A percentile compares a stretch with the other conserved stretches of the same genome.
These are phyloP conservation scores for Mortierella sp. DNA, from an alignment of 371 early-diverging fungal genomes.

Conservation along the genomic window DNA sequence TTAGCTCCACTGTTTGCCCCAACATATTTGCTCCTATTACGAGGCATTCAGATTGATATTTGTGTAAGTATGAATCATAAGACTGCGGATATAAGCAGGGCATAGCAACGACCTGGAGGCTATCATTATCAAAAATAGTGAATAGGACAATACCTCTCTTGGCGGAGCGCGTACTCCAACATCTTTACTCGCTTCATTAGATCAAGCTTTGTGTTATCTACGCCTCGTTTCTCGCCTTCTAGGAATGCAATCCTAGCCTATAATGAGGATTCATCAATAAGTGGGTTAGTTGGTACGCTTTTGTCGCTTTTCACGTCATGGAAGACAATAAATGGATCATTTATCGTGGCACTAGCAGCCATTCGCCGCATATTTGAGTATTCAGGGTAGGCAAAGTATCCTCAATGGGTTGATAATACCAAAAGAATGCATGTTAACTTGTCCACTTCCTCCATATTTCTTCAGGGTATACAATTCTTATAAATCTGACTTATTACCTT, in stretches of 20 bases:
- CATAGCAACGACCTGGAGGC: neutral
- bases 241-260: constrained; percentile 83
- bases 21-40: constrained; percentile 50
- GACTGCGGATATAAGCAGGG: neutral
- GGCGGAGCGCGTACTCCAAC: constrained; percentile 87
- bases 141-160: constrained; percentile 61
- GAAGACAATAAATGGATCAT: too few species aligned
- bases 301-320: too few species aligned
- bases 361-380: too few species aligned
- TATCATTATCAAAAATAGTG: neutral
- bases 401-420: too few species aligned
- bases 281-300: neutral
- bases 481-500: constrained; percentile 65
- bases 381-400: too few species aligned
- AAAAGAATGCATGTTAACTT: too few species aligned
- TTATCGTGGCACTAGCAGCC: too few species aligned
- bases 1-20: constrained; percentile 25
- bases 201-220: constrained; percentile 82
- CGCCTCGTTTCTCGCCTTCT: constrained; percentile 87
- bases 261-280: neutral
- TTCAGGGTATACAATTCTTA: too few species aligned
- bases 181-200: constrained; percentile 87
- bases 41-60: too few species aligned
- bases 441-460: too few species aligned
- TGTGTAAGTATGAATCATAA: neutral